phyloP scores from a whole-genome alignment of 2,329 filamentous ascomycete species.

The Trichoderma asperellum region DNA sequence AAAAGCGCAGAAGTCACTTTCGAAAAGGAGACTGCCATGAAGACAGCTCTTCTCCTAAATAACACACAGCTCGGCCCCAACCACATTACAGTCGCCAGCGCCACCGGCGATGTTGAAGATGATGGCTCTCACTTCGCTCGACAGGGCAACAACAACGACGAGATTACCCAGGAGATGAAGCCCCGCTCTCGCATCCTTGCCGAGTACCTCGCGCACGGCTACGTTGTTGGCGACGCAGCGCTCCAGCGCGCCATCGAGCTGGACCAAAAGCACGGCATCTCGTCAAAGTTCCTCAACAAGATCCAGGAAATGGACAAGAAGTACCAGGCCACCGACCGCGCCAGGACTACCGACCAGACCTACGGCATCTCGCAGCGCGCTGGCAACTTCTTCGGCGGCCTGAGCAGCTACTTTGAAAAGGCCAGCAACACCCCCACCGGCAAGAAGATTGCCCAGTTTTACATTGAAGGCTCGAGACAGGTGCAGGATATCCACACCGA shows the following conservation, averaged over 20 bases:
- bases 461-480: constrained; percentile 81
- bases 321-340: constrained; percentile 86
- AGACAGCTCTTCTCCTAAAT: constrained; percentile 94
- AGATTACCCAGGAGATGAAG: constrained; percentile 95
- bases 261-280: constrained; percentile 88
- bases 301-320: constrained; percentile 79
- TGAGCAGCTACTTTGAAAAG: constrained; percentile 94
- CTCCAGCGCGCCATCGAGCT: constrained; percentile 84
- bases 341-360: constrained; percentile 79
- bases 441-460: constrained; percentile 85
- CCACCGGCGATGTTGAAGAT: constrained; percentile 67
- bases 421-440: constrained; percentile 85
- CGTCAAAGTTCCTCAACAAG: constrained; percentile 74
- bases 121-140: constrained; percentile 60
- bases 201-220: constrained; percentile 95
- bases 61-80: constrained; percentile 92
- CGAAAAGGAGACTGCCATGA: constrained; percentile 94
- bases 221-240: constrained; percentile 74
- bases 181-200: constrained; percentile 90
- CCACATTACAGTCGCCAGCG: constrained; percentile 75
- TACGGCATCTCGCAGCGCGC: constrained; percentile 81
- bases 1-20: constrained; percentile 93
- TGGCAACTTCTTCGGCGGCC: constrained; percentile 62
- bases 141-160: constrained; percentile 63
- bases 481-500: constrained; percentile 93